Percentiles rank a stretch among this genome's conserved stretches.
Conservation (phyloP, 116 monocot genomes). For the Thalassia testudinum region DNA sequence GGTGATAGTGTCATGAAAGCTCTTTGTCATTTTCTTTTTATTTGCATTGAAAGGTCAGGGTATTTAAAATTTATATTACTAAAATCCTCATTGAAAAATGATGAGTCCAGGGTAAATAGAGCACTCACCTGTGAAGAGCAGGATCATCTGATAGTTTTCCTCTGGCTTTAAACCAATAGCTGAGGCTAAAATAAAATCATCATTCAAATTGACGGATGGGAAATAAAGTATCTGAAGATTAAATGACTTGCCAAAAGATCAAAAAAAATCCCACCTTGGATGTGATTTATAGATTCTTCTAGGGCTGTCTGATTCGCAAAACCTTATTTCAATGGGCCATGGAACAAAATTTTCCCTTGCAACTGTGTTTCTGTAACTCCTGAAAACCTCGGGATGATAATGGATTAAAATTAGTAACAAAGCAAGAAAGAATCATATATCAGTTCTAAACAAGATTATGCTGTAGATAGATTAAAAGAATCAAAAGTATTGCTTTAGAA, state of each 20-base stretch:
- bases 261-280: constrained; percentile 35
- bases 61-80: too few relatives aligned
- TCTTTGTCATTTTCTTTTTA: too few relatives aligned
- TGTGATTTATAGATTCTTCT: constrained; percentile 11
- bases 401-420: not conserved
- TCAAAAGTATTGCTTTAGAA: too few relatives aligned
- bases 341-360: constrained; percentile 59
- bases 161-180: constrained; percentile 35
- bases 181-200: too few relatives aligned
- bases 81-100: too few relatives aligned
- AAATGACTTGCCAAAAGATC: too few relatives aligned
- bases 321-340: constrained; percentile 81
- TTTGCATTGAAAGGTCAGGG: too few relatives aligned
- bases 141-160: constrained; percentile 35
- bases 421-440: not conserved
- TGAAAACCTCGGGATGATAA: constrained; percentile 12
- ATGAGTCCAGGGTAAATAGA: too few relatives aligned
- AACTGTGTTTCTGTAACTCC: constrained; percentile 47
- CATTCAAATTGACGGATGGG: too few relatives aligned
- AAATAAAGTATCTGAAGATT: too few relatives aligned
- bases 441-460: not conserved
- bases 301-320: constrained; percentile 29
- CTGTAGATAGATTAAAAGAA: not conserved
- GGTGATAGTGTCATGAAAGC: too few relatives aligned
- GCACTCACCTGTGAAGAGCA: constrained; percentile 36